phyloP scores from a whole-genome alignment of 495 filamentous ascomycete genomes.

The Chaetomium fimeti region DNA sequence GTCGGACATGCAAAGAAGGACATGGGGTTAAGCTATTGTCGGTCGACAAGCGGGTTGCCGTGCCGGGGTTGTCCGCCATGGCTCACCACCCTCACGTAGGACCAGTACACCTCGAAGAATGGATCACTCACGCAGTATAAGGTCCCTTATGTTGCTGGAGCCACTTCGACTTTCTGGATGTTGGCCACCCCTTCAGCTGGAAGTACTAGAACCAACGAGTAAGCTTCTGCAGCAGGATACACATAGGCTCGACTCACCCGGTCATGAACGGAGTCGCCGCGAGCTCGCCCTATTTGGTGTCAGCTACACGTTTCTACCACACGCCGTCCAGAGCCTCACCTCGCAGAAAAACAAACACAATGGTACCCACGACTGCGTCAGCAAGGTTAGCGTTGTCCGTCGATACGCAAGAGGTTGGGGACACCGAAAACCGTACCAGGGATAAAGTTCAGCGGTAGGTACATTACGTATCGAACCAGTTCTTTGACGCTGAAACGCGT shows the following conservation, averaged over 20 bases:
- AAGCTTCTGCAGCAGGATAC: slow-evolving; percentile 13
- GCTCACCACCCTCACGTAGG: not conserved
- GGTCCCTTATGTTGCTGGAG: slow-evolving; percentile 60
- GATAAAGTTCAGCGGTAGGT: slow-evolving; percentile 89
- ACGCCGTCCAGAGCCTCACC: slow-evolving; percentile 45
- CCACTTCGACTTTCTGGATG: slow-evolving; percentile 60
- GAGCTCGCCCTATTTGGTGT: slow-evolving; percentile 37
- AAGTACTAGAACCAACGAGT: slow-evolving; percentile 61
- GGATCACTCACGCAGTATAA: slow-evolving; percentile 68
- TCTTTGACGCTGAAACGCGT: slow-evolving; percentile 61
- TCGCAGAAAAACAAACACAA: slow-evolving; percentile 73
- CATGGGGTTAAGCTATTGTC: slow-evolving; percentile 12
- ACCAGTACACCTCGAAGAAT: not conserved
- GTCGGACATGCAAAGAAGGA: slow-evolving; percentile 6
- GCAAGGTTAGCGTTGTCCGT: slow-evolving; percentile 5
- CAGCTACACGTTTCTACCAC: slow-evolving; percentile 11
- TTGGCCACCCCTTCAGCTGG: slow-evolving; percentile 79
- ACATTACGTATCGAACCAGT: slow-evolving; percentile 68
- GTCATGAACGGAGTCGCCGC: slow-evolving; percentile 37
- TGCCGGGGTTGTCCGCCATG: not conserved
- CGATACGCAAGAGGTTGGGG: not conserved
- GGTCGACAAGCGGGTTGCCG: not conserved
- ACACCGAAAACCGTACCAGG: slow-evolving; percentile 48
- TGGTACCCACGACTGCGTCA: slow-evolving; percentile 67
- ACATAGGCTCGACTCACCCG: slow-evolving; percentile 27